These are phyloP conservation scores for Amphicarpaea edgeworthii DNA, from an alignment of 306 rosid species.

Conservation along the genomic window DNA sequence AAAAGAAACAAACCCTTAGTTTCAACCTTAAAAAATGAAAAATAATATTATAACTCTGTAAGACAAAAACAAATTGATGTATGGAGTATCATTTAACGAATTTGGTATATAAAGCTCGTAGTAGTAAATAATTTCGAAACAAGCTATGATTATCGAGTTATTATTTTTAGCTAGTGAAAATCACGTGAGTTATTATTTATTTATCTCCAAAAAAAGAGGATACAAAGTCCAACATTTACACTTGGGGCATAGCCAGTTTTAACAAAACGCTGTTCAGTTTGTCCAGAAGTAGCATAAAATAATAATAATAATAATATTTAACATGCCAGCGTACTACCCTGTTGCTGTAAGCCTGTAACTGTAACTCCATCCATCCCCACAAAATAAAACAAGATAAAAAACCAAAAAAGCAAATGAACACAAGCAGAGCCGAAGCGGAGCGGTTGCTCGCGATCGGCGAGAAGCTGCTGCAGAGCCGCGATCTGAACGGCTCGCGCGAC, in stretches of 20 bases:
- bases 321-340: not conserved
- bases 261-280: not conserved
- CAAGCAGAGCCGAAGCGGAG: constrained; percentile 73
- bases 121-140: no score
- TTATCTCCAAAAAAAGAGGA: not conserved
- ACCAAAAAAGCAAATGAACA: constrained; percentile 17
- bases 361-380: not conserved
- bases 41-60: no score
- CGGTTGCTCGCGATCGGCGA: constrained; percentile 84
- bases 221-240: not conserved
- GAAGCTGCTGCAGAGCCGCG: constrained; percentile 74
- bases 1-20: no score
- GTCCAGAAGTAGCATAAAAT: not conserved
- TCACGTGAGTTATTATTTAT: not conserved
- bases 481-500: constrained; percentile 74
- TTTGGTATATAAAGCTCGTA: no score
- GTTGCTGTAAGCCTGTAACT: not conserved
- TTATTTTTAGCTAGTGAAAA: no score
- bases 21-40: no score
- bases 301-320: not conserved
- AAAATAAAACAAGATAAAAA: not conserved
- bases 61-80: no score
- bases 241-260: not conserved
- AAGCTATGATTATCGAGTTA: no score
- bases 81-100: no score